Conservation (phyloP, 192 early-diverging fungal species). For the Mortierella alpina region DNA sequence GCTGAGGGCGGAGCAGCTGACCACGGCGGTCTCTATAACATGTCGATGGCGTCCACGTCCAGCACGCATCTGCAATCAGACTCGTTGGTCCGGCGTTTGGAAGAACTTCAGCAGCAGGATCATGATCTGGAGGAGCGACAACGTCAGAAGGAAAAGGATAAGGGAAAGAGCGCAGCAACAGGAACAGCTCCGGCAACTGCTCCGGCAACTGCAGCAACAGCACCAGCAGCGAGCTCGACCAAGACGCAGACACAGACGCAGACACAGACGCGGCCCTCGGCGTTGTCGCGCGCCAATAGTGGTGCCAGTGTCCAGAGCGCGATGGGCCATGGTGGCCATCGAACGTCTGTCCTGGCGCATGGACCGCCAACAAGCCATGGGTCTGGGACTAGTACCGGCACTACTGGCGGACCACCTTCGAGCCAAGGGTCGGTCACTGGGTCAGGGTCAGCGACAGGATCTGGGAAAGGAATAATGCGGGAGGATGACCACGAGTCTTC, state of each 20-base stretch:
- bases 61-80: conserved; percentile 26
- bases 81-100: conserved; percentile 40
- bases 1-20: not conserved
- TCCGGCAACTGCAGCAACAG: not conserved
- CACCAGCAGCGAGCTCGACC: not conserved
- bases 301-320: conserved; percentile 38
- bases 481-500: conserved; percentile 29
- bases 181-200: not conserved
- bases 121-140: conserved; percentile 35
- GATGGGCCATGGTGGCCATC: conserved; percentile 6
- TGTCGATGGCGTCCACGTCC: conserved; percentile 5
- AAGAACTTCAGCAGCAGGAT: conserved; percentile 45
- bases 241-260: not conserved
- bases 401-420: not conserved
- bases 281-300: conserved; percentile 42
- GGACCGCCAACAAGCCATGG: conserved; percentile 17
- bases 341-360: not conserved
- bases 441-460: not conserved
- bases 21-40: not conserved
- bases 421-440: not conserved
- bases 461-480: conserved; percentile 12
- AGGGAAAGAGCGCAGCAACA: conserved; percentile 15
- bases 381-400: not conserved
- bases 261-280: conserved; percentile 11
- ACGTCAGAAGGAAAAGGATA: conserved; percentile 17